phyloP scores from a whole-genome alignment of 129 eudicot species.

The Dittrichia graveolens region DNA sequence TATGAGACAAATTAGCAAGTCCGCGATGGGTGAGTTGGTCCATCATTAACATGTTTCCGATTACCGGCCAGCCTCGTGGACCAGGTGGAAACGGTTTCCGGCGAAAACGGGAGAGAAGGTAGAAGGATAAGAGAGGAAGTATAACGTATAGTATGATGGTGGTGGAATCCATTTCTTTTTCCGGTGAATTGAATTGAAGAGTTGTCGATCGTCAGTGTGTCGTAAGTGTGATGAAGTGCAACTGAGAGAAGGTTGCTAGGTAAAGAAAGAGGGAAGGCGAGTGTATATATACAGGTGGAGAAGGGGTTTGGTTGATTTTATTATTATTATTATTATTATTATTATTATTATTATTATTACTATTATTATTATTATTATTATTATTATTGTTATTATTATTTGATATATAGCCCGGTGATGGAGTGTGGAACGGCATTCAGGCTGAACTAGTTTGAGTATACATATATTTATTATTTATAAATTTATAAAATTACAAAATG shows the following conservation, averaged over 20 bases:
- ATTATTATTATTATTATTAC: background rate
- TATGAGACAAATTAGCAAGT: conserved; percentile 51
- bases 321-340: background rate
- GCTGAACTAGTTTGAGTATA: too few relatives aligned
- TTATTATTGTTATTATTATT: background rate
- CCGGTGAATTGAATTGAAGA: background rate
- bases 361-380: background rate
- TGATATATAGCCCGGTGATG: too few relatives aligned
- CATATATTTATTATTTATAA: too few relatives aligned
- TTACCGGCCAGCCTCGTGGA: conserved; percentile 78
- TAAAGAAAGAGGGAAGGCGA: background rate
- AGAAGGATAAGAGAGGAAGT: conserved; percentile 42
- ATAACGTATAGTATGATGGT: conserved; percentile 36
- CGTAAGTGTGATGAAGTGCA: conserved; percentile 12
- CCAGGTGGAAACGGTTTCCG: conserved; percentile 72
- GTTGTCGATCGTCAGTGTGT: background rate
- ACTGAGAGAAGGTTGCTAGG: background rate
- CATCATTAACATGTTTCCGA: conserved; percentile 87
- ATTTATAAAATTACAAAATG: too few relatives aligned
- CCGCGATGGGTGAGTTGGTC: conserved; percentile 86
- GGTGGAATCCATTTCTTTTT: conserved; percentile 20
- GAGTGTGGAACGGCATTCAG: too few relatives aligned
- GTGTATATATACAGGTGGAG: conserved; percentile 28
- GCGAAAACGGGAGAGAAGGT: conserved; percentile 33
- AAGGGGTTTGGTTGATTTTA: conserved; percentile 17